Conservation (phyloP, 1,284 basidiomycete species). For the Cryptococcus maquisensis region DNA sequence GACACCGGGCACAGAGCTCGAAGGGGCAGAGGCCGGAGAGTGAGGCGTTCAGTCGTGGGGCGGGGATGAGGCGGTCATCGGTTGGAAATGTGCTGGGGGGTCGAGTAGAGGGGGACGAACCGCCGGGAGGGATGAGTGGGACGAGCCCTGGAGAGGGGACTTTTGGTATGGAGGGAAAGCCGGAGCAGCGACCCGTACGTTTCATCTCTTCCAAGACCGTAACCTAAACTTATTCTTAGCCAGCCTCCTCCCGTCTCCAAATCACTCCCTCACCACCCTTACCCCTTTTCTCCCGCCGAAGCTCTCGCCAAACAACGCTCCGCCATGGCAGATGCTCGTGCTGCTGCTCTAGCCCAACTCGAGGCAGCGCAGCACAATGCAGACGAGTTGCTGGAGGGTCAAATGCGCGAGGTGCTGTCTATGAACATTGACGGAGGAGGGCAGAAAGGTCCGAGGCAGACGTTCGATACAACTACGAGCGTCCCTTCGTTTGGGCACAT, state of each 20-base stretch:
- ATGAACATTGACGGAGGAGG: neutral
- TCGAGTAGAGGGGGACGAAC: neutral
- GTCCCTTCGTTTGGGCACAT: slow-evolving; percentile 46
- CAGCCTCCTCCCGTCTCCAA: slow-evolving; percentile 4
- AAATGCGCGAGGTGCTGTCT: slow-evolving; percentile 2
- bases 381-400: slow-evolving; percentile 1
- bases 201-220: neutral
- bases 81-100: neutral
- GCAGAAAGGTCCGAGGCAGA: slow-evolving; percentile 27
- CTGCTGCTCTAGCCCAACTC: slow-evolving; percentile 27
- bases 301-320: slow-evolving; percentile 24
- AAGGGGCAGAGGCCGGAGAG: slow-evolving; percentile 15
- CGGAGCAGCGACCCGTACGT: neutral
- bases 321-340: slow-evolving; percentile 25
- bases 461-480: slow-evolving; percentile 34
- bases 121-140: slow-evolving; percentile 4
- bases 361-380: slow-evolving; percentile 17
- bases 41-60: slow-evolving; percentile 31
- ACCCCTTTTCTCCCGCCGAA: slow-evolving; percentile 26
- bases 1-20: neutral
- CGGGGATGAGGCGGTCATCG: slow-evolving; percentile 7
- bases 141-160: slow-evolving; percentile 31
- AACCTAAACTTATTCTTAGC: neutral
- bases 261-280: slow-evolving; percentile 22
- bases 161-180: slow-evolving; percentile 24